These are phyloP conservation scores for Funneliformis mosseae DNA, from an alignment of 192 early-diverging fungal species.

Conservation along the genomic window DNA sequence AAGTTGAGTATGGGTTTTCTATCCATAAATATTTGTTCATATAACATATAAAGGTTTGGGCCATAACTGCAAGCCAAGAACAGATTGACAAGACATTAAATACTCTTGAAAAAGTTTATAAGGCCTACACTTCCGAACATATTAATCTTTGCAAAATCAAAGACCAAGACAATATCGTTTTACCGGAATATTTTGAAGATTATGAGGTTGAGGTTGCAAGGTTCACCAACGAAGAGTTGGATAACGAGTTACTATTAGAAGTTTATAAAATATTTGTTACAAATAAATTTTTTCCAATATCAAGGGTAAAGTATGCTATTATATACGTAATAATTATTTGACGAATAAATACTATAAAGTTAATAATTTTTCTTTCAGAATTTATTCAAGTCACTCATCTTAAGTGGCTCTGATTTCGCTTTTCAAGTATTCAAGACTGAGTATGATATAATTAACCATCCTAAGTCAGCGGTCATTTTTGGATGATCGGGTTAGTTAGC, in stretches of 20 bases:
- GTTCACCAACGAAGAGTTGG: neutral
- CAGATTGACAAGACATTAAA: conserved; percentile 8
- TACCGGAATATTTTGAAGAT: neutral
- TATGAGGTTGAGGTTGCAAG: neutral
- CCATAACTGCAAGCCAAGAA: neutral
- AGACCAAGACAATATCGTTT: neutral
- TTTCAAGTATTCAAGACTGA: conserved; percentile 21
- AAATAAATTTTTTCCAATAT: conserved; percentile 25
- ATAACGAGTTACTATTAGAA: neutral
- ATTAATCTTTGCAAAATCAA: neutral
- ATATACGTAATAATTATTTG: neutral
- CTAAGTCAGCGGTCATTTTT: conserved; percentile 17
- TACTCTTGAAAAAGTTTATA: conserved; percentile 3
- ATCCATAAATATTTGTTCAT: neutral
- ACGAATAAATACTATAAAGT: too few species aligned
- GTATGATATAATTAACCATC: conserved; percentile 21
- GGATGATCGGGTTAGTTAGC: conserved; percentile 22
- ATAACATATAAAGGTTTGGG: conserved; percentile 23
- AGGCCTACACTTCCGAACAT: neutral
- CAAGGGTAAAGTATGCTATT: conserved; percentile 7
- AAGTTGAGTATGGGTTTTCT: conserved; percentile 21
- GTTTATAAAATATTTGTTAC: conserved; percentile 27
- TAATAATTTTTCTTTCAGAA: neutral
- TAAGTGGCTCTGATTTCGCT: neutral
- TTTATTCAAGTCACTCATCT: conserved; percentile 20